These are phyloP conservation scores for Didymella glomerata DNA, from an alignment of 2,329 filamentous ascomycete genomes.

Conservation along the genomic window DNA sequence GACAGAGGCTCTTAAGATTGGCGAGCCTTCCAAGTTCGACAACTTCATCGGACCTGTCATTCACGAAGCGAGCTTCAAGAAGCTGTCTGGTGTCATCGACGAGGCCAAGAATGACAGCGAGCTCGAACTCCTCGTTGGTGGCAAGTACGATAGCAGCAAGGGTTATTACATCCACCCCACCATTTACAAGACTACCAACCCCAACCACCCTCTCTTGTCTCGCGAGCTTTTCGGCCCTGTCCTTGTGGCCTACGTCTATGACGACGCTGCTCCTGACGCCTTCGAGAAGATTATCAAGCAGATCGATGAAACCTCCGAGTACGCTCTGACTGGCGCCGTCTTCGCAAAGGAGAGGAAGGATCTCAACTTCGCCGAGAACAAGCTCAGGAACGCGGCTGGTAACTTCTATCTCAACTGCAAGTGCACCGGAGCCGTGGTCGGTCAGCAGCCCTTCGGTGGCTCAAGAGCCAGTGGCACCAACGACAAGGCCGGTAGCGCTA, in stretches of 20 bases:
- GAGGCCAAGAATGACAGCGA: slow-evolving; percentile 78
- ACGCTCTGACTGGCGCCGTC: slow-evolving; percentile 78
- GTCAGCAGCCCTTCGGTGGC: slow-evolving; percentile 62
- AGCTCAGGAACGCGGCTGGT: slow-evolving; percentile 75
- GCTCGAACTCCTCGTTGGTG: slow-evolving; percentile 77
- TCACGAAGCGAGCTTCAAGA: slow-evolving; percentile 81
- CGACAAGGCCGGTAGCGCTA: slow-evolving; percentile 65
- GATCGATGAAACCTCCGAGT: slow-evolving; percentile 77
- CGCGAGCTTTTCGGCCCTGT: slow-evolving; percentile 86
- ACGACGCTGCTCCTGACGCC: slow-evolving; percentile 67
- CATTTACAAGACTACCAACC: slow-evolving; percentile 78
- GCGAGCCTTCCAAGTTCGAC: slow-evolving; percentile 72
- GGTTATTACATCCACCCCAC: slow-evolving; percentile 88
- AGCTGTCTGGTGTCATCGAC: slow-evolving; percentile 78
- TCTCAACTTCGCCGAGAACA: slow-evolving; percentile 73
- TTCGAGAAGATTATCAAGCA: slow-evolving; percentile 68
- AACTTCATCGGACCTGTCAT: slow-evolving; percentile 92
- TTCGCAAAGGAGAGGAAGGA: slow-evolving; percentile 75
- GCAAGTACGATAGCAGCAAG: slow-evolving; percentile 77
- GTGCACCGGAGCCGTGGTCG: slow-evolving; percentile 63
- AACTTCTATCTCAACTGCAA: slow-evolving; percentile 92
- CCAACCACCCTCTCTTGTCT: slow-evolving; percentile 75
- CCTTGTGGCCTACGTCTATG: slow-evolving; percentile 78
- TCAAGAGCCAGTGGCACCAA: slow-evolving; percentile 66
- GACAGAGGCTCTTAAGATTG: slow-evolving; percentile 74